These are phyloP conservation scores for Neonectria hederae DNA, from an alignment of 2,329 filamentous ascomycete species.

Conservation along the genomic window DNA sequence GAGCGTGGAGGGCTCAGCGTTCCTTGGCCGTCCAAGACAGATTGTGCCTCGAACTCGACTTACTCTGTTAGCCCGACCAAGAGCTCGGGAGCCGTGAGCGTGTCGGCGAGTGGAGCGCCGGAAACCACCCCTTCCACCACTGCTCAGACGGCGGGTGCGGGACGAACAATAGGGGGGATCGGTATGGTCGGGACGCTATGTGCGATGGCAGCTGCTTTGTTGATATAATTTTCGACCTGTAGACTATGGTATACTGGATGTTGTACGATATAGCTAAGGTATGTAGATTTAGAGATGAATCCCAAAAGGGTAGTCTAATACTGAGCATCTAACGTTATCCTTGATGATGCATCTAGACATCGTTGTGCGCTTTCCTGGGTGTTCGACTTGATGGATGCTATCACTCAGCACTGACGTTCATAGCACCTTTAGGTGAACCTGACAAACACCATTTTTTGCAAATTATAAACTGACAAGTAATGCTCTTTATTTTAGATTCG, in stretches of 20 bases:
- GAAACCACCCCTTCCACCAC: not conserved
- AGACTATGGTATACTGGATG: not conserved
- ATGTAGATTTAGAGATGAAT: not conserved
- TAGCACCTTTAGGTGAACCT: not conserved
- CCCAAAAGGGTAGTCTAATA: too few relatives aligned
- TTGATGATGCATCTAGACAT: too few relatives aligned
- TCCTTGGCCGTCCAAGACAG: constrained; percentile 2
- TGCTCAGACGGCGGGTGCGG: not conserved
- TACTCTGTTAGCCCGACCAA: not conserved
- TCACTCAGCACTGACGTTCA: not conserved
- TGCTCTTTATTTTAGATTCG: not conserved
- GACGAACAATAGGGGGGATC: not conserved
- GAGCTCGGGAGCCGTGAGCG: not conserved
- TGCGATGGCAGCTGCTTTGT: not conserved
- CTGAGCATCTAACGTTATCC: not conserved
- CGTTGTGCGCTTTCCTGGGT: not conserved
- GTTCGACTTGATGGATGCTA: not conserved
- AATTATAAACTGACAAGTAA: not conserved
- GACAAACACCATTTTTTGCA: not conserved
- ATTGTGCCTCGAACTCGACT: not conserved
- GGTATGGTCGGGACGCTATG: not conserved
- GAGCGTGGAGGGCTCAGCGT: constrained; percentile 17
- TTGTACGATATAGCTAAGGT: not conserved
- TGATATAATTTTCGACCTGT: not conserved
- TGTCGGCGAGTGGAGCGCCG: not conserved